Evolutionary conservation across 2,329 filamentous ascomycete genomes (phyloP).

Genomic region (Coniosporium tulheliwenetii): DNA sequence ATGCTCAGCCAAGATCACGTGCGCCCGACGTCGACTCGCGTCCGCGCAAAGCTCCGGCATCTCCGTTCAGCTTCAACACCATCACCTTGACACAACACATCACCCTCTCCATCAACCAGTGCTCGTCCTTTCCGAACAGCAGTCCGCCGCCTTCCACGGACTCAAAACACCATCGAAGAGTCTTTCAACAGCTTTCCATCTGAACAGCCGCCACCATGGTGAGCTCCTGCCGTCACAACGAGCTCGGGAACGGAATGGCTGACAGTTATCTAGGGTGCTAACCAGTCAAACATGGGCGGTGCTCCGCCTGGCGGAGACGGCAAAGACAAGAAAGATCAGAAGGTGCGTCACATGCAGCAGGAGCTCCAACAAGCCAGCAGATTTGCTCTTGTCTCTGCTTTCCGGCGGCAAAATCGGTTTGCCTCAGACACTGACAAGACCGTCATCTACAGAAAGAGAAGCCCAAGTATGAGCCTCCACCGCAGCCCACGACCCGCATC

Average conservation of each 20-base stretch:
- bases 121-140: no score
- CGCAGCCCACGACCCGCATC: conserved; percentile 88
- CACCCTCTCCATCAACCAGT: no score
- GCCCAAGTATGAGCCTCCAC: conserved; percentile 98
- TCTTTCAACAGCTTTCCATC: not conserved
- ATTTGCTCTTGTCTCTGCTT: not conserved
- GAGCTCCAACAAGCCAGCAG: not conserved
- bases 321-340: conserved; percentile 74
- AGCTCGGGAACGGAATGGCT: not conserved
- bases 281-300: conserved; percentile 74
- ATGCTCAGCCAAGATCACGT: no score
- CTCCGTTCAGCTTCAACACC: no score
- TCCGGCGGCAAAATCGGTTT: not conserved
- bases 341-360: conserved; percentile 15
- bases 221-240: not conserved
- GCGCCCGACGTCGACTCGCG: no score
- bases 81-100: no score
- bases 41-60: no score
- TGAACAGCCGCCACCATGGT: conserved; percentile 1
- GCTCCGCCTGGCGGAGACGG: conserved; percentile 51
- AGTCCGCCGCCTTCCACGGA: no score
- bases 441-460: conserved; percentile 68
- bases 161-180: not conserved
- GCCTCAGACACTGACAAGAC: not conserved
- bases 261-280: conserved; percentile 47